Conservation (phyloP, 805 yeast species). For the Barnettozyma pratensis region DNA sequence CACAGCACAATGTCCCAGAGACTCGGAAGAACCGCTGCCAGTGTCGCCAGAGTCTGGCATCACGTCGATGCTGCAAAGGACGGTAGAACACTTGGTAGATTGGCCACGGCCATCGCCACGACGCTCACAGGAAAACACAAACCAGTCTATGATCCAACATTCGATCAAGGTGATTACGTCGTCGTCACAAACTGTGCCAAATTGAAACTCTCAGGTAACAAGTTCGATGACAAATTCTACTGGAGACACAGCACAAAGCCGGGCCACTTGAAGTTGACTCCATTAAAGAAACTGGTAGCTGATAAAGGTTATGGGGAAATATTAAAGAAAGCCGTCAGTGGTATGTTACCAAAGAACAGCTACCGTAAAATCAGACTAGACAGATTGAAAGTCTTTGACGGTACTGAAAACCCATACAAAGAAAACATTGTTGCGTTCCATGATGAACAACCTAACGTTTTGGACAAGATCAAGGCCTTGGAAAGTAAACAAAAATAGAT, state of each 20-base stretch:
- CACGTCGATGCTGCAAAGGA: slow-evolving; percentile 89
- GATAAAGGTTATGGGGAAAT: slow-evolving; percentile 89
- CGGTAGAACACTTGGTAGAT: slow-evolving; percentile 80
- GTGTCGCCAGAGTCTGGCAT: slow-evolving; percentile 90
- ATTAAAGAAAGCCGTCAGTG: slow-evolving; percentile 81
- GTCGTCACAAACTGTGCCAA: slow-evolving; percentile 91
- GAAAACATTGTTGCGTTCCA: slow-evolving; percentile 81
- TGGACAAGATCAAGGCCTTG: slow-evolving; percentile 32
- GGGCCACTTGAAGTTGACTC: slow-evolving; percentile 76
- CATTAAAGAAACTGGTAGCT: slow-evolving; percentile 71
- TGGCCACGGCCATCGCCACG: slow-evolving; percentile 84
- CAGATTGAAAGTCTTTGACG: slow-evolving; percentile 83
- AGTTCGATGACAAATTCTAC: slow-evolving; percentile 73
- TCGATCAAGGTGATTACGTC: slow-evolving; percentile 94
- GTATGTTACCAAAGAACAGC: slow-evolving; percentile 93
- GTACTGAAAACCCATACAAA: slow-evolving; percentile 80
- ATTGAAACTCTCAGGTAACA: slow-evolving; percentile 79
- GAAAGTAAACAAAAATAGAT: slow-evolving; percentile 5
- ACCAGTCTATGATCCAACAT: slow-evolving; percentile 72
- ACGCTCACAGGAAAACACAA: slow-evolving; percentile 96
- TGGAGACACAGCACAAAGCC: slow-evolving; percentile 89
- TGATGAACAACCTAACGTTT: slow-evolving; percentile 59
- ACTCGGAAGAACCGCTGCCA: slow-evolving; percentile 49
- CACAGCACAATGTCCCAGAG: slow-evolving; percentile 22
- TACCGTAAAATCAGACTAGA: slow-evolving; percentile 73